These are phyloP conservation scores for Eucalyptus pauciflora DNA, from an alignment of 345 rosid species.

Conservation along the genomic window DNA sequence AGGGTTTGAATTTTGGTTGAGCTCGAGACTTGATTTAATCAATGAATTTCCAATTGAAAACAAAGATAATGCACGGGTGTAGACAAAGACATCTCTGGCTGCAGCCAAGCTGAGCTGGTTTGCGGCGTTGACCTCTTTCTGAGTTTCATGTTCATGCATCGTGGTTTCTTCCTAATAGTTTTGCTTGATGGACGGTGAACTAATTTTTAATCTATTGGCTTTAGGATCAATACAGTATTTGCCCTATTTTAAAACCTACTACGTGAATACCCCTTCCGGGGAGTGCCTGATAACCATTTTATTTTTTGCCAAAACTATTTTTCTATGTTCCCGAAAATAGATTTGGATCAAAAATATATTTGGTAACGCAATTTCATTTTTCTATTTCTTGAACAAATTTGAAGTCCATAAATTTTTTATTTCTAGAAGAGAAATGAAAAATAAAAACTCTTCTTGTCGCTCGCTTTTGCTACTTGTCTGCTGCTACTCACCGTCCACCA, in stretches of 20 bases:
- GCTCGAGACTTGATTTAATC: neutral
- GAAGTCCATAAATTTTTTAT: too few species aligned
- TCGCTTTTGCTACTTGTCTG: too few species aligned
- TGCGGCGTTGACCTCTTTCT: neutral
- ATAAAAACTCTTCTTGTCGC: too few species aligned
- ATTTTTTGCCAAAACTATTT: too few species aligned
- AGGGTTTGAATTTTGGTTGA: neutral
- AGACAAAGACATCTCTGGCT: neutral
- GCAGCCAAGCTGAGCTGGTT: neutral
- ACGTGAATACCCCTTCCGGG: neutral
- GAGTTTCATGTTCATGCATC: neutral
- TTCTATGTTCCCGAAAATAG: accelerated
- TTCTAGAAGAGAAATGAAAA: too few species aligned
- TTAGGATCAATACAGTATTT: neutral
- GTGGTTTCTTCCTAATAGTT: neutral
- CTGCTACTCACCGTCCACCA: too few species aligned
- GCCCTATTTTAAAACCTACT: neutral
- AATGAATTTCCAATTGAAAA: neutral
- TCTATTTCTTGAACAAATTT: too few species aligned
- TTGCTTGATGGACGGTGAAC: neutral
- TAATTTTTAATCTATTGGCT: neutral
- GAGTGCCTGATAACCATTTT: too few species aligned
- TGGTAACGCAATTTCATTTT: too few species aligned
- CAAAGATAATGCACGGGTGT: neutral
- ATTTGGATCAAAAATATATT: too few species aligned